These are phyloP conservation scores for Lotmaria passim DNA, from an alignment of 208 protist genomes.

Conservation along the genomic window DNA sequence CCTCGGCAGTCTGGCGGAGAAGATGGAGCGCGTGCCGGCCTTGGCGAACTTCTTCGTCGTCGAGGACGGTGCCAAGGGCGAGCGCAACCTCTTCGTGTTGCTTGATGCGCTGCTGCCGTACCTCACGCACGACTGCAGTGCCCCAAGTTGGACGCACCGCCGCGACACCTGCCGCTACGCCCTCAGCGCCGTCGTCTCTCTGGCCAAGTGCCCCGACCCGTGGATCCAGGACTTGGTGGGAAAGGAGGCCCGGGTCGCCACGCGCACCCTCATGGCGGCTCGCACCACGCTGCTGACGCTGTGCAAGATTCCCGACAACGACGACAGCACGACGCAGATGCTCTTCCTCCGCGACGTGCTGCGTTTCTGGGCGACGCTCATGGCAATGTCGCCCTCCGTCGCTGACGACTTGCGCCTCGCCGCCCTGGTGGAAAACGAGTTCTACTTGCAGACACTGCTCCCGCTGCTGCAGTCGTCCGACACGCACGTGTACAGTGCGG, in stretches of 20 bases:
- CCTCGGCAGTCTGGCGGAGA: constrained; percentile 65
- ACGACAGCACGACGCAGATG: constrained; percentile 62
- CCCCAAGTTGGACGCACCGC: constrained; percentile 47
- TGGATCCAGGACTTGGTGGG: constrained; percentile 67
- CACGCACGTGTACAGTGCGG: constrained; percentile 58
- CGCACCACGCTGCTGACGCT: constrained; percentile 71
- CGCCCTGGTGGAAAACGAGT: constrained; percentile 44
- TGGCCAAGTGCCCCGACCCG: constrained; percentile 74
- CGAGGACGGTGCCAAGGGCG: constrained; percentile 19
- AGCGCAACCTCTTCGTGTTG: constrained; percentile 35
- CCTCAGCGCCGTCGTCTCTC: constrained; percentile 60
- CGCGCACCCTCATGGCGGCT: constrained; percentile 43
- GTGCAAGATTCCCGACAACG: constrained; percentile 81
- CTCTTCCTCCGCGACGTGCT: constrained; percentile 63
- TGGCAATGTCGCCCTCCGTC: constrained; percentile 47
- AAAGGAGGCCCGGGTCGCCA: constrained; percentile 32
- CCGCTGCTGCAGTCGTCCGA: constrained; percentile 62
- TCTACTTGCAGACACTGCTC: constrained; percentile 58
- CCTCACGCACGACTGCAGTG: constrained; percentile 51
- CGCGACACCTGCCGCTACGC: constrained; percentile 63
- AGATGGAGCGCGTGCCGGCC: constrained; percentile 65
- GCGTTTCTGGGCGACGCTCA: constrained; percentile 65
- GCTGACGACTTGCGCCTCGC: constrained; percentile 39
- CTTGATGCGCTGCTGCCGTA: constrained; percentile 57
- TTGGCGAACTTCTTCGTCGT: constrained; percentile 62